phyloP scores from a whole-genome alignment of 225 moss, liverwort and hornwort genomes.

The Marchantia polymorpha region DNA sequence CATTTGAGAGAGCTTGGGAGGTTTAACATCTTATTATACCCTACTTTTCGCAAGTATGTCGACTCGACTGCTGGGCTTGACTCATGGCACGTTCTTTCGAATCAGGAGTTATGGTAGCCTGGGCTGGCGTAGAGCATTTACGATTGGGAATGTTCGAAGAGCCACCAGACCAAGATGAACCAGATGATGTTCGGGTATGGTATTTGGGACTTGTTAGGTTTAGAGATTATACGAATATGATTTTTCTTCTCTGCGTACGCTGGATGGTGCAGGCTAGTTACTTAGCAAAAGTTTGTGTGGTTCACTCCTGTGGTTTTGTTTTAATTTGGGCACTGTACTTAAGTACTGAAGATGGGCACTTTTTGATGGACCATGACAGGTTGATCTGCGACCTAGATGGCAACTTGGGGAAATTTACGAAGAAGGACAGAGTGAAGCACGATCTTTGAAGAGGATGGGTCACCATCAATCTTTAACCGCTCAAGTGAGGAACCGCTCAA shows the following conservation, averaged over 20 bases:
- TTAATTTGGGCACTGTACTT: not conserved
- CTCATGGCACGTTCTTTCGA: not conserved
- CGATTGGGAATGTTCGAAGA: constrained; percentile 69
- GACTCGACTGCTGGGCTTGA: not conserved
- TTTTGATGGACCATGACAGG: constrained; percentile 37
- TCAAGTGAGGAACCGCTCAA: constrained; percentile 53
- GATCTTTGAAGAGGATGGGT: constrained; percentile 77
- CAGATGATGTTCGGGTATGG: constrained; percentile 73
- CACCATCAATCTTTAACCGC: constrained; percentile 80
- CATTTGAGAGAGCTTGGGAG: too few species aligned
- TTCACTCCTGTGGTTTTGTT: not conserved
- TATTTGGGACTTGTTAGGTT: not conserved
- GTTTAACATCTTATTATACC: too few species aligned
- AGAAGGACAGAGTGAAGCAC: constrained; percentile 51
- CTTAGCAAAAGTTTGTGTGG: too few species aligned
- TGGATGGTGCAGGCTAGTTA: too few species aligned
- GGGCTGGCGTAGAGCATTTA: constrained; percentile 91
- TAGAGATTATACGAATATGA: too few species aligned
- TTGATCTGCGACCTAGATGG: constrained; percentile 97
- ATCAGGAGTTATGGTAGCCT: constrained; percentile 98
- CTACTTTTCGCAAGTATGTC: not conserved
- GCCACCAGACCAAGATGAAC: constrained; percentile 73
- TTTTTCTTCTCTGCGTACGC: too few species aligned
- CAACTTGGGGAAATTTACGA: constrained; percentile 85
- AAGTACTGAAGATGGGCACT: not conserved